phyloP scores from a whole-genome alignment of 202 grass and related monocot species.

The Hordeum pubiflorum region DNA sequence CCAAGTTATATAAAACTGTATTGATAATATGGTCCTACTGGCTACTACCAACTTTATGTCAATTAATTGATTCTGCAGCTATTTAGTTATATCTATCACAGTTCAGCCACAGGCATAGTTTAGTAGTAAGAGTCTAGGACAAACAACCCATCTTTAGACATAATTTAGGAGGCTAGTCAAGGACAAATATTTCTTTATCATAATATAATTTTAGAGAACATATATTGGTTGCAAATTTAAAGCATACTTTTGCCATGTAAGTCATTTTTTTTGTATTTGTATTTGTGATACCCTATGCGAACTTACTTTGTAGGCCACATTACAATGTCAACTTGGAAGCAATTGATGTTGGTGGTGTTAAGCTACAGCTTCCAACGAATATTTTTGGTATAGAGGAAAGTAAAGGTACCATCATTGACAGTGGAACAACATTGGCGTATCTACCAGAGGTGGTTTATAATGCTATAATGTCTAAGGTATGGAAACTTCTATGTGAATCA shows the following conservation, averaged over 20 bases:
- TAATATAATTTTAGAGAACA: background rate
- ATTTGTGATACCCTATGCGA: background rate
- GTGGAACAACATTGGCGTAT: conserved; percentile 89
- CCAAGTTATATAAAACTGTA: background rate
- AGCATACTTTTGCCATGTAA: background rate
- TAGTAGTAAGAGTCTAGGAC: background rate
- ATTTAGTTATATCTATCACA: background rate
- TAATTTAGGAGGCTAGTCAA: background rate
- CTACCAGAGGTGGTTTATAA: conserved; percentile 62
- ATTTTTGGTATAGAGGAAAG: conserved; percentile 37
- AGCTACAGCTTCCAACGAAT: conserved; percentile 58
- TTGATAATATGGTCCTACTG: background rate
- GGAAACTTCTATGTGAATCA: conserved; percentile 2
- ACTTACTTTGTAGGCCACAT: conserved; percentile 50
- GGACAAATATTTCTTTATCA: background rate
- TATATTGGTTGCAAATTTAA: background rate
- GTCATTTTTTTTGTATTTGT: background rate
- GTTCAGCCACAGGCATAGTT: background rate
- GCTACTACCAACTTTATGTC: background rate
- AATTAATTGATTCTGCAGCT: background rate
- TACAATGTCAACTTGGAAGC: conserved; percentile 79
- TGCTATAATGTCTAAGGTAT: conserved; percentile 44
- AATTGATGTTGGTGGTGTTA: conserved; percentile 61
- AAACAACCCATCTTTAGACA: background rate
- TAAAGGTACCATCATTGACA: conserved; percentile 85